A percentile compares a stretch with the other conserved stretches of the same genome.
phyloP scores from a whole-genome alignment of 2,329 filamentous ascomycete genomes.

The Paraphoma chrysanthemicola region DNA sequence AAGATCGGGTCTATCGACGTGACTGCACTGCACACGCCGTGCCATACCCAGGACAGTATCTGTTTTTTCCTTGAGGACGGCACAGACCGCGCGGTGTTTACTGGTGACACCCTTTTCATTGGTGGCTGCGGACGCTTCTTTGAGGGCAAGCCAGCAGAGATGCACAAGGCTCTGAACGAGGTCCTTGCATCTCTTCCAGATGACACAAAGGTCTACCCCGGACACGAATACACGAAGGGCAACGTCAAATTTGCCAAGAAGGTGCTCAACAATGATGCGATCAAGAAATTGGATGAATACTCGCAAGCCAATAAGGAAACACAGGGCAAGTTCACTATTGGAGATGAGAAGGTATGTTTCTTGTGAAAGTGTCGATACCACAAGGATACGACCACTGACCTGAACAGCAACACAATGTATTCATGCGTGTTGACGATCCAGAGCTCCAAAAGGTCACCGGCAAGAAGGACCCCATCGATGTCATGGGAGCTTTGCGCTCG shows the following conservation, averaged over 20 bases:
- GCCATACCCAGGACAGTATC: conserved; percentile 98
- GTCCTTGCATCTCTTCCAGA: conserved; percentile 81
- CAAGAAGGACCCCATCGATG: conserved; percentile 78
- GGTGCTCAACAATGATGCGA: conserved; percentile 72
- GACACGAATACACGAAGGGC: conserved; percentile 97
- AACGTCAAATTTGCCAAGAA: conserved; percentile 89
- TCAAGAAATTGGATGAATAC: conserved; percentile 79
- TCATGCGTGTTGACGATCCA: conserved; percentile 91
- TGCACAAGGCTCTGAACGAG: conserved; percentile 92
- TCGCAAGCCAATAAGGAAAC: conserved; percentile 84
- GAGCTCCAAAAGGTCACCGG: conserved; percentile 84
- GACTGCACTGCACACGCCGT: conserved; percentile 91
- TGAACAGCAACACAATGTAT: conserved; percentile 84
- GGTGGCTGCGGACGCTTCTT: conserved; percentile 96
- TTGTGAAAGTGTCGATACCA: background rate
- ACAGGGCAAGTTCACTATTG: conserved; percentile 95
- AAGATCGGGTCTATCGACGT: conserved; percentile 83
- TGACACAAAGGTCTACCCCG: conserved; percentile 91
- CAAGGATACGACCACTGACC: background rate
- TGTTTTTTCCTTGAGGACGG: conserved; percentile 92
- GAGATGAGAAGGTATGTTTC: conserved; percentile 82
- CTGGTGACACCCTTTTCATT: conserved; percentile 95
- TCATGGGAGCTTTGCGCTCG: conserved; percentile 85
- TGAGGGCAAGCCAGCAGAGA: conserved; percentile 82
- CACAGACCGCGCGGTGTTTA: conserved; percentile 81